Conservation (phyloP, 192 early-diverging fungal species). For the Powellomyces hirtus region DNA sequence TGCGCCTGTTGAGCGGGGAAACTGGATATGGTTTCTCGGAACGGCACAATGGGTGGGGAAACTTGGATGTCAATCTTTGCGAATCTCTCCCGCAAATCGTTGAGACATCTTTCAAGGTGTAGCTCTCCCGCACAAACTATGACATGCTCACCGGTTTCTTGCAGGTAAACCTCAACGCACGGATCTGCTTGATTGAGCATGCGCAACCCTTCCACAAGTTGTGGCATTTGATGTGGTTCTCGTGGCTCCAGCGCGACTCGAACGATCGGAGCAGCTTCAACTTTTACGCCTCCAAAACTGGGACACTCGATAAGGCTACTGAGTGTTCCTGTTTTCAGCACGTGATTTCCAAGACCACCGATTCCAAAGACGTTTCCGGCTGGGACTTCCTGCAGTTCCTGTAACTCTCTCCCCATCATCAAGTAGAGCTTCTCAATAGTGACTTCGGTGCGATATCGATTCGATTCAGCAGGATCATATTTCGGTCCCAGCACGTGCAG, state of each 20-base stretch:
- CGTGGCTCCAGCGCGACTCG: constrained; percentile 93
- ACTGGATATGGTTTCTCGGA: constrained; percentile 84
- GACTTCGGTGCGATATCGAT: constrained; percentile 58
- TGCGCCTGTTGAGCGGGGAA: constrained; percentile 28
- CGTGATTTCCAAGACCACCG: constrained; percentile 74
- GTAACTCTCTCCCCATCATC: constrained; percentile 96
- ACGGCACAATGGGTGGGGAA: constrained; percentile 94
- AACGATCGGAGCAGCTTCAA: constrained; percentile 83
- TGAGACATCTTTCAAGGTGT: constrained; percentile 93
- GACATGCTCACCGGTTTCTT: constrained; percentile 96
- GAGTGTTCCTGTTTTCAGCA: constrained; percentile 95
- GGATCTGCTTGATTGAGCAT: constrained; percentile 95
- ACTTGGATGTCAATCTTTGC: constrained; percentile 92
- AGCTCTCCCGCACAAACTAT: constrained; percentile 96
- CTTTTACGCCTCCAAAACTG: constrained; percentile 70
- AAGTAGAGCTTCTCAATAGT: constrained; percentile 80
- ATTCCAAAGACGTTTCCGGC: constrained; percentile 98
- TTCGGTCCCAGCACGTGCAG: constrained; percentile 92
- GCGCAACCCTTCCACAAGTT: constrained; percentile 81
- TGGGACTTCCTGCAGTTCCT: constrained; percentile 75
- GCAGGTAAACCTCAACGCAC: constrained; percentile 84
- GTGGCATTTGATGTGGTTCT: constrained; percentile 84
- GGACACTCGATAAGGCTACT: constrained; percentile 69
- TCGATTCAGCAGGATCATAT: constrained; percentile 66
- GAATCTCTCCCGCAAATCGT: constrained; percentile 90